Base-by-base conservation (phyloP, 2,329 filamentous ascomycete genomes). In the Bertia moriformis region DNA sequence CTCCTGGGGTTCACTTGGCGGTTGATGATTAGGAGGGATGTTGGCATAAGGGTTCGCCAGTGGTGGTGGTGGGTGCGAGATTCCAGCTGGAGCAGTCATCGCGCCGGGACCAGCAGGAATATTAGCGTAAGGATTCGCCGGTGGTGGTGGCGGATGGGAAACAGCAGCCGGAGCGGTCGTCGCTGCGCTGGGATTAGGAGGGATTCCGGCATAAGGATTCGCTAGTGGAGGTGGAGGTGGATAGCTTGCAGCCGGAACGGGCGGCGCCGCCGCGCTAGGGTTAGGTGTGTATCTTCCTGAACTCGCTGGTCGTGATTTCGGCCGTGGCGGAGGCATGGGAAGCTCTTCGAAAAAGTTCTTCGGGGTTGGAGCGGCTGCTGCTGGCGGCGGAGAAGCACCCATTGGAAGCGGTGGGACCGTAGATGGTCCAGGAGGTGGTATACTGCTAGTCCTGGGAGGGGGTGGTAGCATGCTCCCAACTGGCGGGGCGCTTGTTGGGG, bases 101-200 rank as follows among this genome's bases (percentile, higher is more conserved):
- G n/a, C n/a, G n/a, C n/a, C n/a, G n/a, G n/a, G n/a, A n/a, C n/a
- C n/a, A n/a, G n/a, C n/a, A 18, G 54, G 52, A 14, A 68, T 65
- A 4, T 67, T 69, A 4, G 58, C 52, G 30, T 57, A 52, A 22
- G 61, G 51, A 18, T 56, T 58, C 46, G 64, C 67, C 19, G 71
- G 69, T 40, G 74, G 66, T 1, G 73, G 71, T 18, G 67, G 65
- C 14, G 75, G 71, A 18, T 78, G 71, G n/a, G 75, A 69, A 50
- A 68, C 78, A 3, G 71, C 57, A 2, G 68, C 57, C 39, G 80
- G 56, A 1, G 83, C 84, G 17, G 89, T 63, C 40, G 89, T 84
- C 56, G 88, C 83, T n/a, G n/a, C n/a, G n/a, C n/a, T n/a, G n/a
- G n/a, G n/a, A n/a, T n/a, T n/a, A 47, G 86, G 89, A 53, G 89